phyloP scores from a whole-genome alignment of 192 early-diverging fungal genomes.

The Coemansia sp. region DNA sequence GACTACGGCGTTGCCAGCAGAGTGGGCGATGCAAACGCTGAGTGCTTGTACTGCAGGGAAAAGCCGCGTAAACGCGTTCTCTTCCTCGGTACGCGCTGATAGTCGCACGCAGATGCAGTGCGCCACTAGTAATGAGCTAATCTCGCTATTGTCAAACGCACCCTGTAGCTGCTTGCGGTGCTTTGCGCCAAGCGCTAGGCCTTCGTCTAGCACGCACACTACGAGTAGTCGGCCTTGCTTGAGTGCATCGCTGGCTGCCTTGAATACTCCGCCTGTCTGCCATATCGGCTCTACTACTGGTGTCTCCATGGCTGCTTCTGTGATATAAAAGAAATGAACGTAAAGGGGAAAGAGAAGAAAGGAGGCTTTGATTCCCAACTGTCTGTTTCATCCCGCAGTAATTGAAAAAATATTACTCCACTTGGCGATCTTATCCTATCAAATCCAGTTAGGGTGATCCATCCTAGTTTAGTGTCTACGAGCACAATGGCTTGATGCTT shows the following conservation, averaged over 20 bases:
- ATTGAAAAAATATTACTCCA: background rate
- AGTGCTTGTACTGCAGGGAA: background rate
- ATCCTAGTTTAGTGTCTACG: no score
- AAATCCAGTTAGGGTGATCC: background rate
- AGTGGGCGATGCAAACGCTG: background rate
- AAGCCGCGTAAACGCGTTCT: background rate
- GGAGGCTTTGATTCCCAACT: background rate
- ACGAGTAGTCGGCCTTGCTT: background rate
- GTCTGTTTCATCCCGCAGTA: background rate
- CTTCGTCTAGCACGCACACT: background rate
- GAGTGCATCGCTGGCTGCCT: background rate
- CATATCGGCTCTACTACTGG: background rate
- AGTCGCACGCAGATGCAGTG: background rate
- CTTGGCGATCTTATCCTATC: no score
- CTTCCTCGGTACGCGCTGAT: background rate
- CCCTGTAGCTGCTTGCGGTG: background rate
- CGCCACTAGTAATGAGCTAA: background rate
- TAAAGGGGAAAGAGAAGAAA: background rate
- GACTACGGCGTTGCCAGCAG: constrained; percentile 1
- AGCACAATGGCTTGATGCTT: no score
- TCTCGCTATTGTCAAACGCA: background rate
- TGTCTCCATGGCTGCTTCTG: background rate
- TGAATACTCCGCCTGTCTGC: background rate
- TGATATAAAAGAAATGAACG: background rate
- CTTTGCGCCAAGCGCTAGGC: background rate